Percentiles rank a stretch among this genome's conserved stretches.
phyloP scores from a whole-genome alignment of 805 yeast species.

The Wickerhamiella parazyma region DNA sequence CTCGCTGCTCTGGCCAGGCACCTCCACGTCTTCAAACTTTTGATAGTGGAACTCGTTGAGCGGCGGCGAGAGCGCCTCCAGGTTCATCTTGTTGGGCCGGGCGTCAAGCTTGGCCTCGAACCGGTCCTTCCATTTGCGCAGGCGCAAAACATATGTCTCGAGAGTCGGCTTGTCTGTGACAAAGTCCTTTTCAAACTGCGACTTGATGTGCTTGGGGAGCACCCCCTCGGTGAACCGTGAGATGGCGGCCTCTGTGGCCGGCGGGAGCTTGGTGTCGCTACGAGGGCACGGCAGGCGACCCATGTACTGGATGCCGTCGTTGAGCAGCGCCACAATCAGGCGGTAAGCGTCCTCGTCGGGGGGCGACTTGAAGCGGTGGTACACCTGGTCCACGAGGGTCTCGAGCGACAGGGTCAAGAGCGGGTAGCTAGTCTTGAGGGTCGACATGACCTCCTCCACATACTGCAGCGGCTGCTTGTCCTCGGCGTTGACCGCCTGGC shows the following conservation, averaged over 20 bases:
- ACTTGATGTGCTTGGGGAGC: slow-evolving; percentile 72
- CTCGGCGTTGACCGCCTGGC: slow-evolving; percentile 16
- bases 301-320: slow-evolving; percentile 85
- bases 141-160: slow-evolving; percentile 68
- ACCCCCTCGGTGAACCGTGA: slow-evolving; percentile 86
- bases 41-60: slow-evolving; percentile 95
- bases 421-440: slow-evolving; percentile 93
- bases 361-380: slow-evolving; percentile 81
- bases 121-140: slow-evolving; percentile 86
- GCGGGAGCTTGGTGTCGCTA: slow-evolving; percentile 77
- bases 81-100: slow-evolving; percentile 60
- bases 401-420: slow-evolving; percentile 82
- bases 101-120: slow-evolving; percentile 85
- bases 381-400: slow-evolving; percentile 88
- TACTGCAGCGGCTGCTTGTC: slow-evolving; percentile 85
- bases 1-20: slow-evolving; percentile 90
- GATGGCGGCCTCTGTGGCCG: slow-evolving; percentile 80
- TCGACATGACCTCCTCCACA: slow-evolving; percentile 84
- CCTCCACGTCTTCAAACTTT: slow-evolving; percentile 92
- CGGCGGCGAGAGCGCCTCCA: slow-evolving; percentile 89
- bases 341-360: slow-evolving; percentile 96
- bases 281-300: slow-evolving; percentile 77
- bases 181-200: slow-evolving; percentile 85
- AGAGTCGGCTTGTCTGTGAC: slow-evolving; percentile 76
- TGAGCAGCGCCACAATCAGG: slow-evolving; percentile 76